A percentile compares a stretch with the other conserved stretches of the same genome.
These are phyloP conservation scores for Aspergillus nidulans DNA, from an alignment of 495 filamentous ascomycete genomes.

Conservation along the genomic window DNA sequence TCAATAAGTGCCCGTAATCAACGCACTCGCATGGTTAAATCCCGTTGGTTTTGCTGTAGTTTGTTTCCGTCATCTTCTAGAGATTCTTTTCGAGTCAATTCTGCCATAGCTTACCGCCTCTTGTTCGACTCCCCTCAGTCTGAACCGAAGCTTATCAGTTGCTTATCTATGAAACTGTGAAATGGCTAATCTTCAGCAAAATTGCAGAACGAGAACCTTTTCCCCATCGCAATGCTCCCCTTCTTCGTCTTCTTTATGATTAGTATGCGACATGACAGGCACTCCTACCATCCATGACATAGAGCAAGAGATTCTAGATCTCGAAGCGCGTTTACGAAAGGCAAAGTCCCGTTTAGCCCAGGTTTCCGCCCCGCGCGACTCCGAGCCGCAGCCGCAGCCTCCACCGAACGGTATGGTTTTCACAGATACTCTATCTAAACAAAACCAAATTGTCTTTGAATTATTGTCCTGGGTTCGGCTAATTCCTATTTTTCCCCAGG, in stretches of 20 bases:
- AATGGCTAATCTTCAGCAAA: too few species aligned
- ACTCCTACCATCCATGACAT: constrained; percentile 27
- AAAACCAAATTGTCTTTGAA: neutral
- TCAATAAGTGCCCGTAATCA: constrained; percentile 18
- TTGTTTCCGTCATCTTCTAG: neutral
- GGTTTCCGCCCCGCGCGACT: constrained; percentile 3
- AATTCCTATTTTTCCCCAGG: neutral
- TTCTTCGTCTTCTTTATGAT: neutral
- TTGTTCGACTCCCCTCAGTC: neutral
- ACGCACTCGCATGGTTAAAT: constrained; percentile 18
- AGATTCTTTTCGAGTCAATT: neutral
- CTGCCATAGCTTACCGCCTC: constrained; percentile 12
- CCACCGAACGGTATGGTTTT: constrained; percentile 11
- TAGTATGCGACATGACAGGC: constrained; percentile 18
- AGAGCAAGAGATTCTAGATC: constrained; percentile 48
- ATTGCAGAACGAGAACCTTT: constrained; percentile 2
- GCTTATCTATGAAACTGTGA: neutral
- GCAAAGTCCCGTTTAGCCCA: constrained; percentile 26
- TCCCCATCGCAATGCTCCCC: constrained; percentile 6
- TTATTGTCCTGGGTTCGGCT: neutral
- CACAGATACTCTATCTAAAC: neutral
- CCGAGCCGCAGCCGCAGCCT: neutral
- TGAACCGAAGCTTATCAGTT: neutral
- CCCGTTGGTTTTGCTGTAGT: neutral
- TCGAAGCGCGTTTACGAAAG: constrained; percentile 43